Percentiles rank a stretch among this genome's conserved stretches.
Conservation (phyloP, 2,329 filamentous ascomycete genomes). For the Phyllosticta capitalensis region DNA sequence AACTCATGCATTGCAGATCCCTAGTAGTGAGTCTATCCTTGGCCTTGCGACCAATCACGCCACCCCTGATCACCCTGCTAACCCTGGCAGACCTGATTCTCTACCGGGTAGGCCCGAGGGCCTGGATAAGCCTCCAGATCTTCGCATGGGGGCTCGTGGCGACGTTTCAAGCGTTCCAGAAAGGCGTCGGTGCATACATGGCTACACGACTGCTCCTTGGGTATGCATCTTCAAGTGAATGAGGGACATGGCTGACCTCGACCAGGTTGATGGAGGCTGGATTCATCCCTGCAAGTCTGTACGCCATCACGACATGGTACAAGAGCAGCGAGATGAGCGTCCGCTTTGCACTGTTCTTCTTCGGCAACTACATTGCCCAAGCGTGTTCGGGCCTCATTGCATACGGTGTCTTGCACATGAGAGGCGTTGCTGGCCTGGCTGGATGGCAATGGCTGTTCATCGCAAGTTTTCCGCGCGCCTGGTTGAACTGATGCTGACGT, state of each 20-base stretch:
- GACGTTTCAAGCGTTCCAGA: slow-evolving; percentile 34
- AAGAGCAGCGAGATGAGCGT: slow-evolving; percentile 50
- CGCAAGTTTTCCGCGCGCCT: slow-evolving; percentile 15
- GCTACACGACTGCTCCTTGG: slow-evolving; percentile 31
- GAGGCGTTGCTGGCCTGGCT: slow-evolving; percentile 39
- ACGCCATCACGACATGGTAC: slow-evolving; percentile 47
- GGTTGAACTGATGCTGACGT: slow-evolving; percentile 15
- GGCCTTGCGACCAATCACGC: background rate
- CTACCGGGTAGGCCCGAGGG: slow-evolving; percentile 27
- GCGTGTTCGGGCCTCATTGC: slow-evolving; percentile 54
- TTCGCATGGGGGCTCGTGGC: slow-evolving; percentile 30
- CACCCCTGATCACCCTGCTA: slow-evolving; percentile 16
- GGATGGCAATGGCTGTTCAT: slow-evolving; percentile 37
- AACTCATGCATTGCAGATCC: slow-evolving; percentile 5
- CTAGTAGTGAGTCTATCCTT: background rate
- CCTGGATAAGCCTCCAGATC: slow-evolving; percentile 32
- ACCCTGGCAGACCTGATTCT: slow-evolving; percentile 18
- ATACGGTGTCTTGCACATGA: slow-evolving; percentile 51
- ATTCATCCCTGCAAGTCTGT: slow-evolving; percentile 40
- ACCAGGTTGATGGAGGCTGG: slow-evolving; percentile 28
- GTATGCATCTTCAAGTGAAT: slow-evolving; percentile 10
- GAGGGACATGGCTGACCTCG: background rate
- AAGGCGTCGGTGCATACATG: slow-evolving; percentile 28
- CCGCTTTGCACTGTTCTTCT: slow-evolving; percentile 51
- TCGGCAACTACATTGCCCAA: slow-evolving; percentile 47